Evolutionary conservation across 2,329 filamentous ascomycete genomes (phyloP).

Genomic region (Hypoxylon sp.): DNA sequence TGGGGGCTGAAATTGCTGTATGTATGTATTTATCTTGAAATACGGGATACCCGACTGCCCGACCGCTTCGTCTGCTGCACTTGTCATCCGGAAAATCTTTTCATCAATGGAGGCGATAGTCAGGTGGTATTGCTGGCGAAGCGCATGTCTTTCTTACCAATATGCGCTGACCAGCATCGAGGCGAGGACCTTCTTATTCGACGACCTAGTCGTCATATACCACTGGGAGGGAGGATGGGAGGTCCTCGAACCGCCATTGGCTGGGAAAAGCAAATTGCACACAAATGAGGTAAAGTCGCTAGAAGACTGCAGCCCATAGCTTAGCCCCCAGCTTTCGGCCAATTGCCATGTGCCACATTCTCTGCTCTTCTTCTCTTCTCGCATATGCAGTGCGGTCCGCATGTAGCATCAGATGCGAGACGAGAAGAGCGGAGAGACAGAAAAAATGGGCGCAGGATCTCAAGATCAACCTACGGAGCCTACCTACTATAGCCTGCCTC

Average conservation of each 20-base stretch:
- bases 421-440: constrained; percentile 11
- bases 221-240: neutral
- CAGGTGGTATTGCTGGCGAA: constrained; percentile 14
- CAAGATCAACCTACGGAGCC: constrained; percentile 2
- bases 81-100: constrained; percentile 1
- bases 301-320: neutral
- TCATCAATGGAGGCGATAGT: constrained; percentile 1
- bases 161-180: constrained; percentile 3
- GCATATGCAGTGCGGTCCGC: constrained; percentile 23
- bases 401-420: constrained; percentile 9
- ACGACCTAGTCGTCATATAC: neutral
- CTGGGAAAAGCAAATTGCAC: neutral
- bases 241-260: constrained; percentile 5
- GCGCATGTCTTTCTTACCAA: neutral
- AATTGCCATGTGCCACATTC: constrained; percentile 20
- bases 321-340: constrained; percentile 15
- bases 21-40: neutral
- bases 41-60: too few species aligned
- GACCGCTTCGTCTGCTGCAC: too few species aligned
- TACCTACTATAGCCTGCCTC: constrained; percentile 18
- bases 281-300: constrained; percentile 1
- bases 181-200: constrained; percentile 10
- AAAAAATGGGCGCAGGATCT: neutral
- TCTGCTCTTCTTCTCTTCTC: constrained; percentile 1
- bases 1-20: neutral